Conservation (phyloP, 179 eudicot genomes). For the Nepenthes alata region DNA sequence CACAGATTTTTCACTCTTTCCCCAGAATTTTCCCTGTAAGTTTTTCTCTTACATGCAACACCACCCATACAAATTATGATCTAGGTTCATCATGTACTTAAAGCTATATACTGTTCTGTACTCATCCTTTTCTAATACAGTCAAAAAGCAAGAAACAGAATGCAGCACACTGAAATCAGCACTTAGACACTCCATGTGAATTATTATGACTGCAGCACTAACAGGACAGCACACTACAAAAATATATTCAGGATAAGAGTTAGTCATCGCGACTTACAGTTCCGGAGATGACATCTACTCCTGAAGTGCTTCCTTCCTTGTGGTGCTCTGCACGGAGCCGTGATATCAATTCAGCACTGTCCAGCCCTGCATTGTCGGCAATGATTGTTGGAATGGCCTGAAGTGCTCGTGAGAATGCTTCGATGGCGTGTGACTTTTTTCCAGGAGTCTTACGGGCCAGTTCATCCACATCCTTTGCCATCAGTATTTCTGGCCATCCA, state of each 20-base stretch:
- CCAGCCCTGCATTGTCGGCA: slow-evolving; percentile 97
- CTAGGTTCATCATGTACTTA: too few relatives aligned
- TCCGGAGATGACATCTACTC: slow-evolving; percentile 88
- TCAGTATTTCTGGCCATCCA: slow-evolving; percentile 99
- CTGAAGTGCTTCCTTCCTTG: slow-evolving; percentile 64
- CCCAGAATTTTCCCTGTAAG: too few relatives aligned
- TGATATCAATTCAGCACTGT: slow-evolving; percentile 89
- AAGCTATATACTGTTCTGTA: too few relatives aligned
- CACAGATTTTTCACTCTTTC: too few relatives aligned
- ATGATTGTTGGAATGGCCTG: slow-evolving; percentile 84
- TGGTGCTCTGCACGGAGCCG: slow-evolving; percentile 98
- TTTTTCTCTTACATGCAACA: too few relatives aligned
- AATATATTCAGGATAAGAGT: too few relatives aligned
- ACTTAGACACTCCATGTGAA: not conserved
- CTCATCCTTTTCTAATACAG: too few relatives aligned
- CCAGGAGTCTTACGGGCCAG: slow-evolving; percentile 92
- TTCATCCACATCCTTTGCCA: slow-evolving; percentile 94
- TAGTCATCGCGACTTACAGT: slow-evolving; percentile 35
- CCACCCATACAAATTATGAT: too few relatives aligned
- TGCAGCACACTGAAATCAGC: too few relatives aligned
- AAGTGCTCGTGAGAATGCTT: slow-evolving; percentile 89
- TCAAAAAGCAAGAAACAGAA: too few relatives aligned
- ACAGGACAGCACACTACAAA: not conserved
- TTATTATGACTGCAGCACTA: not conserved
- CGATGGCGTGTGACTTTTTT: slow-evolving; percentile 93